Percentiles rank a stretch among this genome's conserved stretches.
These are phyloP conservation scores for Westerdykella ornata DNA, from an alignment of 2,329 filamentous ascomycete genomes.

Conservation along the genomic window DNA sequence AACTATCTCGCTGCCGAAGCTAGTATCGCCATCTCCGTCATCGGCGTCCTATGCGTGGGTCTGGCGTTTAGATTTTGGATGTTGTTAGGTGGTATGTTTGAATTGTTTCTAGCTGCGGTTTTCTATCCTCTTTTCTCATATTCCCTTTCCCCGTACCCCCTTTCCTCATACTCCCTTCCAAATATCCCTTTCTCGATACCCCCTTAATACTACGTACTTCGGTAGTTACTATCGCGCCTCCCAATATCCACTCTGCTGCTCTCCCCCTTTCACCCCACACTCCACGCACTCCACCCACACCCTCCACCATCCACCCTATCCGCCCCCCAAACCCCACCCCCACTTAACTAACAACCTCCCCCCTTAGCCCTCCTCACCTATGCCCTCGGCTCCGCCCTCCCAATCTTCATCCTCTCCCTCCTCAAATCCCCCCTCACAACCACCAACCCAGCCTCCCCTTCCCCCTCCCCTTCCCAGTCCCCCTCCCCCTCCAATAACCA, in stretches of 20 bases:
- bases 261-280: too few relatives aligned
- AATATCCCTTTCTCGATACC: too few relatives aligned
- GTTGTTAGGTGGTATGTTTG: slow-evolving; percentile 22
- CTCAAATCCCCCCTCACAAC: slow-evolving; percentile 31
- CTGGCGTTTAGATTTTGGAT: slow-evolving; percentile 28
- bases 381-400: slow-evolving; percentile 34
- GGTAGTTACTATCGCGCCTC: too few relatives aligned
- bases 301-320: too few relatives aligned
- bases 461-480: slow-evolving; percentile 24
- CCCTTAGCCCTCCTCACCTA: slow-evolving; percentile 36
- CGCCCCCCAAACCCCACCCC: too few relatives aligned
- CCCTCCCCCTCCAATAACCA: slow-evolving; percentile 17
- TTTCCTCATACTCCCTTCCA: background rate
- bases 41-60: slow-evolving; percentile 31
- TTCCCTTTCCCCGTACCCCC: background rate
- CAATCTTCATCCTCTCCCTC: slow-evolving; percentile 36
- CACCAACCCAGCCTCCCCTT: too few relatives aligned
- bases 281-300: too few relatives aligned
- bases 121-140: background rate
- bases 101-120: background rate
- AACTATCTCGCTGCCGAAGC: slow-evolving; percentile 28
- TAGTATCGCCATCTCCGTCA: slow-evolving; percentile 29
- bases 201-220: too few relatives aligned
- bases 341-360: slow-evolving; percentile 4
- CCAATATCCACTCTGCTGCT: too few relatives aligned